Conservation (phyloP, 2,329 filamentous ascomycete species). For the Ceratocystis colombiana region DNA sequence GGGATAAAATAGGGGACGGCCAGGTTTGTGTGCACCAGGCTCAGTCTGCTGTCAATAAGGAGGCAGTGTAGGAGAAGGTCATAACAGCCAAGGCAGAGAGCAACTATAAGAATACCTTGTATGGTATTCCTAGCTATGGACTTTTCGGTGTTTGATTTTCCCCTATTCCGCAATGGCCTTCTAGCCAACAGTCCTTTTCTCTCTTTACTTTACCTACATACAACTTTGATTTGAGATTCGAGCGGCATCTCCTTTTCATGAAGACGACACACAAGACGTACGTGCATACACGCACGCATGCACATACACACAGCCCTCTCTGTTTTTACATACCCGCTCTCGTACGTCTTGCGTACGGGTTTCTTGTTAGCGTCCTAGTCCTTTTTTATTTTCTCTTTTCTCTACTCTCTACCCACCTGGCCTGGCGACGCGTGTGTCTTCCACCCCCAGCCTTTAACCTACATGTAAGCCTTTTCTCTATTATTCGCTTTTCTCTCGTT, state of each 20-base stretch:
- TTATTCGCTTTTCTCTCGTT: background rate
- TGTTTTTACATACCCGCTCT: background rate
- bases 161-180: background rate
- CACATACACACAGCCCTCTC: background rate
- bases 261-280: no score
- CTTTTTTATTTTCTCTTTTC: background rate
- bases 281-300: background rate
- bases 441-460: background rate
- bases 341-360: no score
- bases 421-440: background rate
- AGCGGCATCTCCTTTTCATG: no score
- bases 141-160: background rate
- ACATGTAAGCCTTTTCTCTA: constrained; percentile 11
- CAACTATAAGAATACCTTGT: background rate
- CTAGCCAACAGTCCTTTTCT: background rate
- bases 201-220: background rate
- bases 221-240: no score
- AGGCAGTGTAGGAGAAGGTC: background rate
- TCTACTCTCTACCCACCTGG: background rate
- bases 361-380: background rate
- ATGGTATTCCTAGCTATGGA: background rate
- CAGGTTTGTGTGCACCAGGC: background rate
- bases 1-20: constrained; percentile 2
- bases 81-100: background rate
- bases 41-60: background rate